These are phyloP conservation scores for Nepenthes alata DNA, from an alignment of 179 eudicot species.

Conservation along the genomic window DNA sequence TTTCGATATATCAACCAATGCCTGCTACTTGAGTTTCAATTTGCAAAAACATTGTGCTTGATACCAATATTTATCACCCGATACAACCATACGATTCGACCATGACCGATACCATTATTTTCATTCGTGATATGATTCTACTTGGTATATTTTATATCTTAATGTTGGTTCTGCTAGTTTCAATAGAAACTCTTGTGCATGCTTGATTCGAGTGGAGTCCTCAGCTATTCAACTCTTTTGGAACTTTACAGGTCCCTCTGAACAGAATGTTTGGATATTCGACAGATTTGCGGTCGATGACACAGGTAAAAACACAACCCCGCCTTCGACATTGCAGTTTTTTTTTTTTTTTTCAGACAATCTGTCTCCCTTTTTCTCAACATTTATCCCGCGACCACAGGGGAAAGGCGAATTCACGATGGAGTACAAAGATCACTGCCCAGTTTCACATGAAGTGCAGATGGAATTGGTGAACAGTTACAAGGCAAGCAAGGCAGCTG, in stretches of 20 bases:
- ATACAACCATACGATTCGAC: too few relatives aligned
- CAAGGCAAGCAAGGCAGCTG: conserved; percentile 54
- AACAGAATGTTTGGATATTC: conserved; percentile 98
- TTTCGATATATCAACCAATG: too few relatives aligned
- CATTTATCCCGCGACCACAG: conserved; percentile 20
- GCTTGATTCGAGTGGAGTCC: not conserved
- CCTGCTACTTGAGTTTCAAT: too few relatives aligned
- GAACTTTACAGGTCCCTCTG: conserved; percentile 71
- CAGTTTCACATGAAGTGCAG: conserved; percentile 83
- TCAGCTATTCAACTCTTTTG: not conserved
- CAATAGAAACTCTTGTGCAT: not conserved
- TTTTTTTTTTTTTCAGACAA: not conserved
- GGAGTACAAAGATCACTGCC: conserved; percentile 85
- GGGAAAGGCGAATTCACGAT: conserved; percentile 98
- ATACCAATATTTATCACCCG: too few relatives aligned
- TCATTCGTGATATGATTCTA: too few relatives aligned
- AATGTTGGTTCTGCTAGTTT: too few relatives aligned
- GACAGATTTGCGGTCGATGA: conserved; percentile 89
- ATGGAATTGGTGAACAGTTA: conserved; percentile 56
- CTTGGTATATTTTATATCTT: too few relatives aligned
- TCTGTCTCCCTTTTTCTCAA: not conserved
- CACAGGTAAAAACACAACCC: conserved; percentile 39
- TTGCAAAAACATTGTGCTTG: too few relatives aligned
- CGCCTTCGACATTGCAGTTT: not conserved
- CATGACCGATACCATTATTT: too few relatives aligned